These are phyloP conservation scores for Forsythia suspensa DNA, from an alignment of 257 asterid genomes.

Conservation along the genomic window DNA sequence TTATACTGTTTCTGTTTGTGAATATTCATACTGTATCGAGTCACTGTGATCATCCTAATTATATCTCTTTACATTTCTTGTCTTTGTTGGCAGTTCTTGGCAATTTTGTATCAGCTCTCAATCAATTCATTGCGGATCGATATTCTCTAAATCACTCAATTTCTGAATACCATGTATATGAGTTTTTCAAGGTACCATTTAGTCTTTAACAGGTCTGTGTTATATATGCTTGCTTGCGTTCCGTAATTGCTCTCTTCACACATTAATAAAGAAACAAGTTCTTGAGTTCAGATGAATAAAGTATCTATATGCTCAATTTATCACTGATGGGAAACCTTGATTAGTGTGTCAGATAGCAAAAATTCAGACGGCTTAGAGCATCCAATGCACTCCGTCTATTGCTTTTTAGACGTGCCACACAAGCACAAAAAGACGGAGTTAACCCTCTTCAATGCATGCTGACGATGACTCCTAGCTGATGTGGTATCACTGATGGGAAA, in stretches of 20 bases:
- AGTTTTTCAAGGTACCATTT: constrained; percentile 76
- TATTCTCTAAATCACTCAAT: constrained; percentile 64
- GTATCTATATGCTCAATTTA: neutral
- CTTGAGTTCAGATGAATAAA: neutral
- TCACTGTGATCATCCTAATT: constrained; percentile 8
- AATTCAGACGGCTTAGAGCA: neutral
- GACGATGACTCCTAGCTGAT: too few species aligned
- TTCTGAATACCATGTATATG: constrained; percentile 90
- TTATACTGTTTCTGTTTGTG: neutral
- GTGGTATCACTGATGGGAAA: too few species aligned
- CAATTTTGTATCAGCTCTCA: constrained; percentile 89
- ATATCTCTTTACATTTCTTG: constrained; percentile 7
- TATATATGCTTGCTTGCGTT: neutral
- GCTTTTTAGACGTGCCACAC: too few species aligned
- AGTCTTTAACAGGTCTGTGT: constrained; percentile 9
- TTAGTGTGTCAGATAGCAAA: neutral
- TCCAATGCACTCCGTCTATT: too few species aligned
- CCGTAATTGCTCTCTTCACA: neutral
- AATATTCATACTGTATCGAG: neutral
- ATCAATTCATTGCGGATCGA: constrained; percentile 73
- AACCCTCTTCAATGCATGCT: too few species aligned
- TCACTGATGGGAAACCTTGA: neutral
- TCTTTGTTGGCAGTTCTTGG: constrained; percentile 81
- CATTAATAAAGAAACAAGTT: neutral
- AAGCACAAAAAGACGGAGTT: too few species aligned